A percentile compares a stretch with the other conserved stretches of the same genome.
phyloP scores from a whole-genome alignment of 306 rosid genomes.

The Vigna trinervia region DNA sequence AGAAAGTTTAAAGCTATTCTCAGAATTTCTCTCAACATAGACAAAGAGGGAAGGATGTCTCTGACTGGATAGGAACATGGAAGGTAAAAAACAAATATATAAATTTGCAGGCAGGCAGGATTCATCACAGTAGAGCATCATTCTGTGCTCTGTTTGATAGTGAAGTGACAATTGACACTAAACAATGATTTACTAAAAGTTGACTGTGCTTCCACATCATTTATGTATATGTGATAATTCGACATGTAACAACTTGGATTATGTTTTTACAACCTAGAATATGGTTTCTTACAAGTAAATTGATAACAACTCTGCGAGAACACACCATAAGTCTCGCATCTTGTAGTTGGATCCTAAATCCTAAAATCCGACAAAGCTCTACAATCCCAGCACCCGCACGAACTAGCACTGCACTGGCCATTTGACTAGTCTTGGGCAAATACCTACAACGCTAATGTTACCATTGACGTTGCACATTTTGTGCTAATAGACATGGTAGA shows the following conservation, averaged over 20 bases:
- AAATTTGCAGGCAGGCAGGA: constrained; percentile 2
- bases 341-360: no score
- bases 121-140: not conserved
- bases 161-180: no score
- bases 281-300: no score
- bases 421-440: not conserved
- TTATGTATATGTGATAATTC: no score
- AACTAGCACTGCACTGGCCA: not conserved
- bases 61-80: not conserved
- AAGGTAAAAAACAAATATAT: not conserved
- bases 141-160: no score
- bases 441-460: no score
- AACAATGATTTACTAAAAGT: no score
- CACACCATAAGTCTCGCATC: no score
- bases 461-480: not conserved
- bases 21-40: constrained; percentile 28
- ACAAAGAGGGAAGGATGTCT: not conserved
- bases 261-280: no score
- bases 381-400: not conserved
- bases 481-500: not conserved
- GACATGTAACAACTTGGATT: no score
- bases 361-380: not conserved
- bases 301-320: no score
- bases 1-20: constrained; percentile 1
- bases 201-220: no score